Evolutionary conservation across 2,329 filamentous ascomycete species (phyloP).

Genomic region (Biscogniauxia marginata): DNA sequence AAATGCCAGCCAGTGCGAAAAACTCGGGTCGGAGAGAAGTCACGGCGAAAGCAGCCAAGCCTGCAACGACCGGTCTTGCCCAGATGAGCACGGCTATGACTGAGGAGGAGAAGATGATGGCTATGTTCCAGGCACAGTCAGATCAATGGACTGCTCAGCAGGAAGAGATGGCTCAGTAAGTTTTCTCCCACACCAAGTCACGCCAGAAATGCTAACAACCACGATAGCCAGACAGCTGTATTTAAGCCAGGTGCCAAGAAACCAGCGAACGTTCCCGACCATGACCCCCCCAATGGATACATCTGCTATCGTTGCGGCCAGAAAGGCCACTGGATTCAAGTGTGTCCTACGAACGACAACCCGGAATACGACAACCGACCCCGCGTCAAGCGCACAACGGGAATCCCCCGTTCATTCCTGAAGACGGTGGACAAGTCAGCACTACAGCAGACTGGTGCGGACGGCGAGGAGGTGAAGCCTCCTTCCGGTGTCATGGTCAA

Average conservation of each 20-base stretch:
- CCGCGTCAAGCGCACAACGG: conserved; percentile 92
- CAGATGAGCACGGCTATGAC: conserved; percentile 79
- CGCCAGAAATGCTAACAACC: conserved; percentile 7
- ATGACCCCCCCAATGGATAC: conserved; percentile 90
- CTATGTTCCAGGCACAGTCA: conserved; percentile 86
- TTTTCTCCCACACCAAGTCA: conserved; percentile 21
- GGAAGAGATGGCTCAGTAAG: conserved; percentile 83
- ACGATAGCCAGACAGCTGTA: conserved; percentile 58
- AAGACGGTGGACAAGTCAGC: conserved; percentile 93
- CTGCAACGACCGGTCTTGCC: conserved; percentile 55
- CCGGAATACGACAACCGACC: conserved; percentile 92
- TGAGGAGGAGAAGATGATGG: conserved; percentile 90
- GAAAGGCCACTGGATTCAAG: conserved; percentile 99
- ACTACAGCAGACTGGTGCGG: conserved; percentile 70
- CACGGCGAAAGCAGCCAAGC: conserved; percentile 58
- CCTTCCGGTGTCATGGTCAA: conserved; percentile 95
- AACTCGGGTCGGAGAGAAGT: conserved; percentile 69
- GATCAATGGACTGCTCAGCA: conserved; percentile 93
- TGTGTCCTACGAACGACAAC: conserved; percentile 97
- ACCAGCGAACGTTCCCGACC: conserved; percentile 77
- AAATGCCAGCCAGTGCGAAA: conserved; percentile 87
- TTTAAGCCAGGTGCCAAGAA: conserved; percentile 63
- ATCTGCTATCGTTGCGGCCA: conserved; percentile 95
- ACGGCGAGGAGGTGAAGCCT: conserved; percentile 73
- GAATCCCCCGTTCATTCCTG: conserved; percentile 91